Evolutionary conservation across 2,329 filamentous ascomycete genomes (phyloP).

Genomic region (Aspergillus phoenicis): DNA sequence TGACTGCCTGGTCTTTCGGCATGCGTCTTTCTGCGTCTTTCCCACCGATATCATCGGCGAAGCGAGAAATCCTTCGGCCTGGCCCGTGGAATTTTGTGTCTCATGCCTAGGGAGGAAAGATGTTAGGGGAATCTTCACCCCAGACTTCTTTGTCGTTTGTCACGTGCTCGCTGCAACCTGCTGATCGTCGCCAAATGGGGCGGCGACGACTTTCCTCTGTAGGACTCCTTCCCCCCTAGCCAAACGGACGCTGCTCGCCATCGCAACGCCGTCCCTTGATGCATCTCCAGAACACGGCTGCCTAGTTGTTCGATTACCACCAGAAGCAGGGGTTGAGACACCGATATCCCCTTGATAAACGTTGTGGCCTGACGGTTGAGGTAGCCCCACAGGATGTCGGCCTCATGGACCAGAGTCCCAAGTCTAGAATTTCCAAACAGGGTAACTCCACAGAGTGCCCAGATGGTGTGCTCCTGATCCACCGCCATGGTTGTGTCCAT

Average conservation of each 20-base stretch:
- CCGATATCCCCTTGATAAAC: constrained; percentile 8
- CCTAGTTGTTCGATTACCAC: background rate
- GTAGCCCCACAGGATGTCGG: background rate
- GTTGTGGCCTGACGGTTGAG: background rate
- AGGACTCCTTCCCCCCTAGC: constrained; percentile 2
- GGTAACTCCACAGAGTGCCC: background rate
- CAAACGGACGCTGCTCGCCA: background rate
- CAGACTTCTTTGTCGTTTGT: background rate
- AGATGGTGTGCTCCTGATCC: constrained; percentile 1
- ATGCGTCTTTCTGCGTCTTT: background rate
- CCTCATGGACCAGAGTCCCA: background rate
- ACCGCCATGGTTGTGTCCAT: constrained; percentile 1
- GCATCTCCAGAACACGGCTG: constrained; percentile 1
- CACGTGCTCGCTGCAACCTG: background rate
- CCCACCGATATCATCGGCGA: constrained; percentile 4
- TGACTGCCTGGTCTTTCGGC: background rate
- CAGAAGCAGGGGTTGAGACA: constrained; percentile 11
- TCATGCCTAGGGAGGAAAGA: constrained; percentile 8
- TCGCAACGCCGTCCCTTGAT: background rate
- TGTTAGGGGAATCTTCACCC: background rate
- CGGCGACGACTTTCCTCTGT: constrained; percentile 9
- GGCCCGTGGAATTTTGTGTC: constrained; percentile 11
- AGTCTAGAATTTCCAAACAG: constrained; percentile 13
- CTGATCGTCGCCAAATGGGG: constrained; percentile 9
- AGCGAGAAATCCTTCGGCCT: constrained; percentile 10